Base-by-base conservation (phyloP, 352 stramenopile genomes). In the Phytopythium kandeliae region DNA sequence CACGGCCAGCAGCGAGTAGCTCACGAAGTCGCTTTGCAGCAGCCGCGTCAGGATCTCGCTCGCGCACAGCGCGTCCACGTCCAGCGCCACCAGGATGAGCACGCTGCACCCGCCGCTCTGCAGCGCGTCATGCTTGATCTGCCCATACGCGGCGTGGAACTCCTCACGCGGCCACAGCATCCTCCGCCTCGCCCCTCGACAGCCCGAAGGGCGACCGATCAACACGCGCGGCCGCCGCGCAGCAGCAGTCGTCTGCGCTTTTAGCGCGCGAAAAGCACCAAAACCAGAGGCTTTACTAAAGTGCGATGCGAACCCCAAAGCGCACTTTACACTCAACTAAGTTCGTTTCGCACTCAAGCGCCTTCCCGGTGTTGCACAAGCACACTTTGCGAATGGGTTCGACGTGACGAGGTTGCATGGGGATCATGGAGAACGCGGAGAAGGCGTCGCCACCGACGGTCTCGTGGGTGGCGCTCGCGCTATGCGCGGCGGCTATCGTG, bases 1-100 rank as follows among this genome's bases (percentile, higher is more conserved):
- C 51, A 95, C 84, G 1, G 87, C 81, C 46, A 90, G 50, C 31
- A 91, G 54, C 51, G 69, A 71, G 48, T 92, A 89, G 58, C 76
- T 86, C 47, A 94, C 48, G 54, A 94, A 75, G 53, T 91, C 78
- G 16, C 67, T 59, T 43, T 96, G 76, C 34, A 93, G 52, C 25
- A 87, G 62, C 33, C 72, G 65, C 49, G 89, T 96, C 41, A 98
- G 70, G 58, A 99, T 98, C 51, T 94, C 89, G 42, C 86, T 92
- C 15, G 93, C 89, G 57, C 90, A 96, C 51, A 99, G 80, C 35
- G 95, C 94, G 63, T 99, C 96, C 34, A 94, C 89, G 56, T 98
- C 93, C 13, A 96, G 65, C 42, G 95, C 90, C 28, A 97, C 92
- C 16, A 98, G 86, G 19, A 99, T 58, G 28, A 98, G 67, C 19